Evolutionary conservation across 2,329 filamentous ascomycete species (phyloP).

Genomic region (Alternaria gaisen): DNA sequence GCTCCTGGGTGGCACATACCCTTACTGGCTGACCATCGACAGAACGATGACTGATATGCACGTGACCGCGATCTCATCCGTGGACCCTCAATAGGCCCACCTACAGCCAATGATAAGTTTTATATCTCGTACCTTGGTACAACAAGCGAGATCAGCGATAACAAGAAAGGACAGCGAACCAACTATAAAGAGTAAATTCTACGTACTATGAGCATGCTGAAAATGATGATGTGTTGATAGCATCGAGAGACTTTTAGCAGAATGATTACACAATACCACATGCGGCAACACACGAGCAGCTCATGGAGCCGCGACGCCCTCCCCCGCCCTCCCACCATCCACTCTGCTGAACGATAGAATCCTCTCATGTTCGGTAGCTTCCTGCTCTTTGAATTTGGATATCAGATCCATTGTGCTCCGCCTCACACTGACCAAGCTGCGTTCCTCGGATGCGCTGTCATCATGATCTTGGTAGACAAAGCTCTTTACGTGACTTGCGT

Average conservation of each 20-base stretch:
- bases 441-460: constrained; percentile 27
- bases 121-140: not conserved
- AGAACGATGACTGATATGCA: not conserved
- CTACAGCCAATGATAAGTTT: not conserved
- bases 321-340: constrained; percentile 16
- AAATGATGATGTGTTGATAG: not conserved
- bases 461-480: constrained; percentile 24
- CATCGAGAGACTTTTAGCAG: not conserved
- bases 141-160: not conserved
- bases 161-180: not conserved
- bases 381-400: constrained; percentile 48
- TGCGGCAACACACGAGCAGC: not conserved
- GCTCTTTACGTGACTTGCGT: constrained; percentile 27
- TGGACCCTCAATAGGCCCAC: not conserved
- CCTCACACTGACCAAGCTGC: constrained; percentile 47
- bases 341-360: constrained; percentile 35
- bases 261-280: not conserved
- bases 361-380: constrained; percentile 45
- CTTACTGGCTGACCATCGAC: not conserved
- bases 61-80: not conserved
- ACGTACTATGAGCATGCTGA: not conserved
- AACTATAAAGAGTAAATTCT: not conserved
- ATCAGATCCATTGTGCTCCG: constrained; percentile 55
- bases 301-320: constrained; percentile 10
- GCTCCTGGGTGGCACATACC: not conserved